Percentiles rank a stretch among this genome's conserved stretches.
Conservation (phyloP, 2,329 filamentous ascomycete genomes). For the Aureobasidium vineae region DNA sequence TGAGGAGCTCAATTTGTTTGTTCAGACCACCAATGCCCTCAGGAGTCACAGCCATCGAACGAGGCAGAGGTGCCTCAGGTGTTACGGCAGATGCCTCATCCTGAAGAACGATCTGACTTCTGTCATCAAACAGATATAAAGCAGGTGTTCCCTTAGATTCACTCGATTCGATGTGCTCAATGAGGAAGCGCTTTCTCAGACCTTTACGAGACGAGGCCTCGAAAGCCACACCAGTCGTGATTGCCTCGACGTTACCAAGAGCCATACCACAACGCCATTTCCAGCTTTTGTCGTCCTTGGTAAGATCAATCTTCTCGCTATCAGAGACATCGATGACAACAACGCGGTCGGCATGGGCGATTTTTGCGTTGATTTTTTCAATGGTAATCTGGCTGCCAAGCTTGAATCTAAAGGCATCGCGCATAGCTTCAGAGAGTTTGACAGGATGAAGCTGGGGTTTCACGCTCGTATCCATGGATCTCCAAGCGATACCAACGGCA, state of each 20-base stretch:
- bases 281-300: conserved; percentile 41
- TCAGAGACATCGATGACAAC: conserved; percentile 57
- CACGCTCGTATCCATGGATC: conserved; percentile 51
- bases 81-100: conserved; percentile 28
- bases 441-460: conserved; percentile 65
- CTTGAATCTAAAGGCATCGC: conserved; percentile 69
- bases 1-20: conserved; percentile 63
- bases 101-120: conserved; percentile 34
- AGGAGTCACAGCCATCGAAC: conserved; percentile 36
- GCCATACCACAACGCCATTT: conserved; percentile 32
- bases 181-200: conserved; percentile 60
- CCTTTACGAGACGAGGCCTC: conserved; percentile 60
- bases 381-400: conserved; percentile 68
- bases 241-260: conserved; percentile 59
- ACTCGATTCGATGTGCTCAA: conserved; percentile 54
- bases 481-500: conserved; percentile 64
- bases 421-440: conserved; percentile 71
- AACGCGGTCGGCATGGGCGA: conserved; percentile 59
- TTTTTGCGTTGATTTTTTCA: conserved; percentile 50
- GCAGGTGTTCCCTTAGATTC: conserved; percentile 9
- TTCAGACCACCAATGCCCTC: conserved; percentile 66
- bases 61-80: conserved; percentile 10
- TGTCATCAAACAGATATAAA: conserved; percentile 30
- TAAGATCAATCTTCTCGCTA: conserved; percentile 31
- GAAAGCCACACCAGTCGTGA: conserved; percentile 69